These are phyloP conservation scores for Termitomyces sp. DNA, from an alignment of 768 basidiomycete genomes.

Conservation along the genomic window DNA sequence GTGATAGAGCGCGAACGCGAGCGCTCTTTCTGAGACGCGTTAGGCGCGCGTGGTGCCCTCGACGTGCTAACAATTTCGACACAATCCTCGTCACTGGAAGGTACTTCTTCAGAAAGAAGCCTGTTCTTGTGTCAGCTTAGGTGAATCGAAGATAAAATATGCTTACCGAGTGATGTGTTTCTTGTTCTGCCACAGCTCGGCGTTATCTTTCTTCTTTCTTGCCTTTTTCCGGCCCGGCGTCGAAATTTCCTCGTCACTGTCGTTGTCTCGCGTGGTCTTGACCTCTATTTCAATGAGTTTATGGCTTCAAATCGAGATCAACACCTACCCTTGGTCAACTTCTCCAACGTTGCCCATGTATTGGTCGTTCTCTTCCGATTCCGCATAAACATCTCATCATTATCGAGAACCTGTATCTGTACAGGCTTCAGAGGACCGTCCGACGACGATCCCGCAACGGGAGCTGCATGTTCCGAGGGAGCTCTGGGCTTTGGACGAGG, in stretches of 20 bases:
- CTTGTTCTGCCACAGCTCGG: slow-evolving; percentile 38
- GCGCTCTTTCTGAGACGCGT: slow-evolving; percentile 32
- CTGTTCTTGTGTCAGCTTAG: slow-evolving; percentile 17
- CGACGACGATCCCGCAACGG: slow-evolving; percentile 16
- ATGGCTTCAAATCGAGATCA: background rate
- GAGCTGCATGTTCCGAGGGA: slow-evolving; percentile 7
- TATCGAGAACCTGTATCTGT: slow-evolving; percentile 38
- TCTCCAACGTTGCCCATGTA: slow-evolving; percentile 56
- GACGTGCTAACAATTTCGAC: slow-evolving; percentile 27
- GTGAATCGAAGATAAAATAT: slow-evolving; percentile 7
- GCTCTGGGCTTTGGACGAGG: slow-evolving; percentile 36
- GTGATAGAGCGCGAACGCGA: slow-evolving; percentile 65
- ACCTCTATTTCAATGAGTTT: slow-evolving; percentile 1
- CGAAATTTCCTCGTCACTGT: slow-evolving; percentile 23
- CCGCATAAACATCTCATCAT: slow-evolving; percentile 65
- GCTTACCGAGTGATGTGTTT: slow-evolving; percentile 35
- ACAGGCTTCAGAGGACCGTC: slow-evolving; percentile 9
- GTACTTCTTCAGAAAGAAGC: slow-evolving; percentile 31
- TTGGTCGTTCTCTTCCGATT: slow-evolving; percentile 52
- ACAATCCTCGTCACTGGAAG: slow-evolving; percentile 21
- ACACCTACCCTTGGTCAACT: slow-evolving; percentile 47
- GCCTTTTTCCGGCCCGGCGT: slow-evolving; percentile 30
- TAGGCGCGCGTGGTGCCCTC: slow-evolving; percentile 24
- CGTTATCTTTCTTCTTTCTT: slow-evolving; percentile 28
- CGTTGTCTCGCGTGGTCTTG: slow-evolving; percentile 9